phyloP scores from a whole-genome alignment of 129 eudicot genomes.

The Daucus carota region DNA sequence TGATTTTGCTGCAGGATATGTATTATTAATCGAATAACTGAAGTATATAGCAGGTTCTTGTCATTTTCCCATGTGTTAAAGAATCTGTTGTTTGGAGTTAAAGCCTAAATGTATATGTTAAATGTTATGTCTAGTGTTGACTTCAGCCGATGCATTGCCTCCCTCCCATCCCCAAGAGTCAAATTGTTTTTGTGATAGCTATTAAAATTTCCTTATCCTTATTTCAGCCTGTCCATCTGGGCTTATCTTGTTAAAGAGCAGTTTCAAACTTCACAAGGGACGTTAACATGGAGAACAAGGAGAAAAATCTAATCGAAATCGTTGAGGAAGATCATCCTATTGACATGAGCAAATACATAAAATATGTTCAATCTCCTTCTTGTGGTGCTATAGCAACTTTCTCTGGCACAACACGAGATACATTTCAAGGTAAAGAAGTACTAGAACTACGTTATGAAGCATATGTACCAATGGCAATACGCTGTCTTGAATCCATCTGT shows the following conservation, averaged over 20 bases:
- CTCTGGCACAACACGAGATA: constrained; percentile 81
- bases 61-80: background rate
- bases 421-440: constrained; percentile 69
- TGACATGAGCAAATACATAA: constrained; percentile 70
- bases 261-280: background rate
- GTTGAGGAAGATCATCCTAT: constrained; percentile 59
- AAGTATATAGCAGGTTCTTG: too few relatives aligned
- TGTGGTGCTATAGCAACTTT: constrained; percentile 95
- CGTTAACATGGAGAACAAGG: constrained; percentile 49
- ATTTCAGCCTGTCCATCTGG: background rate
- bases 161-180: background rate
- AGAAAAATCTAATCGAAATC: constrained; percentile 59
- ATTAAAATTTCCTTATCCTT: background rate
- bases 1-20: background rate
- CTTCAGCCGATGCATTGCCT: background rate
- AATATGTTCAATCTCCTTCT: constrained; percentile 51
- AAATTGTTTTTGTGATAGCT: background rate
- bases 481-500: constrained; percentile 67
- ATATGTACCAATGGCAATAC: constrained; percentile 85
- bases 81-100: constrained; percentile 6
- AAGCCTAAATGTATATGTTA: background rate
- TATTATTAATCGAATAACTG: background rate
- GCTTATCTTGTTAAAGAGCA: background rate
- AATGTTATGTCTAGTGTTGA: background rate
- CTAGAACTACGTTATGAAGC: constrained; percentile 84